These are phyloP conservation scores for Populus alba DNA, from an alignment of 345 rosid genomes.

Conservation along the genomic window DNA sequence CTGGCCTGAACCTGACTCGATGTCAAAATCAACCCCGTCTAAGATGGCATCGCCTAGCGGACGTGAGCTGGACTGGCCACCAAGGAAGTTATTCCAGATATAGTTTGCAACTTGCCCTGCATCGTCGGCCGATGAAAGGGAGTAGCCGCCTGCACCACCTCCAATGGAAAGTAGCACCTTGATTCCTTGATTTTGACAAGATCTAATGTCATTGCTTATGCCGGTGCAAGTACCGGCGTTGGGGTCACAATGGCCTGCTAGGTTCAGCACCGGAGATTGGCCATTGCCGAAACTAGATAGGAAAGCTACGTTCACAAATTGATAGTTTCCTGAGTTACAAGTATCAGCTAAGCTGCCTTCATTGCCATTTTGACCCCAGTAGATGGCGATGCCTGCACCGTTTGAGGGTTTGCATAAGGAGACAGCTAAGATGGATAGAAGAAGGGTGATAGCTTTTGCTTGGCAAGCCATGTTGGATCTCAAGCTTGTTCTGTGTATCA, in stretches of 20 bases:
- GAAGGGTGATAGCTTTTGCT: background rate
- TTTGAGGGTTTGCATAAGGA: background rate
- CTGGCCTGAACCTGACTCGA: background rate
- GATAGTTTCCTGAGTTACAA: slow-evolving; percentile 13
- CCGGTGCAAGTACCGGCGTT: background rate
- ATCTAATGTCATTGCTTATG: background rate
- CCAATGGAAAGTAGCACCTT: slow-evolving; percentile 17
- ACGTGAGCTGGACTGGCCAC: slow-evolving; percentile 8
- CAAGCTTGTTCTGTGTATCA: background rate
- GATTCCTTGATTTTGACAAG: slow-evolving; percentile 13
- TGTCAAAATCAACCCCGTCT: slow-evolving; percentile 21
- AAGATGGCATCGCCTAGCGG: slow-evolving; percentile 19
- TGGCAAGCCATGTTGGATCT: background rate
- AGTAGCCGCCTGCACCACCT: background rate
- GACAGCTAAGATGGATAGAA: background rate
- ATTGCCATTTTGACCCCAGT: slow-evolving; percentile 14
- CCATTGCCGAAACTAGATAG: slow-evolving; percentile 10
- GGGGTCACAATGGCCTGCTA: slow-evolving; percentile 17
- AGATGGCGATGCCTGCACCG: slow-evolving; percentile 17
- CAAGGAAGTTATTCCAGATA: slow-evolving; percentile 15
- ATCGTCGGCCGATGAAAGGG: slow-evolving; percentile 11
- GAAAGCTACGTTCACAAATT: slow-evolving; percentile 16
- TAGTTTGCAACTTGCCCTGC: slow-evolving; percentile 8
- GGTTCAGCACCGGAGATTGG: slow-evolving; percentile 10
- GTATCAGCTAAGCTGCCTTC: slow-evolving; percentile 16